phyloP scores from a whole-genome alignment of 2,329 filamentous ascomycete genomes.

The Colletotrichum camelliae region DNA sequence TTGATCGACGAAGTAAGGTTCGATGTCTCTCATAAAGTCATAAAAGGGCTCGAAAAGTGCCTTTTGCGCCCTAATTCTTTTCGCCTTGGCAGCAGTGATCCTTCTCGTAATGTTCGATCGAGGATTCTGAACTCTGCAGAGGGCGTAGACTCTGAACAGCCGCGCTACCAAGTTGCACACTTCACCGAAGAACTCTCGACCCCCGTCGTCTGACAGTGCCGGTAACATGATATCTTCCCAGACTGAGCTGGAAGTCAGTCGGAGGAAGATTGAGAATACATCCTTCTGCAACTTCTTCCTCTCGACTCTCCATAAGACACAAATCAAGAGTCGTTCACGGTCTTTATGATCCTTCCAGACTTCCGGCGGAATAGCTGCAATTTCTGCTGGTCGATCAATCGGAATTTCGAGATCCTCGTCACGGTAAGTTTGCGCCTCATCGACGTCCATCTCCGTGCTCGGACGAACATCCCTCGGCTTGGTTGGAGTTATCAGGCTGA shows the following conservation, averaged over 20 bases:
- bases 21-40: slow-evolving; percentile 26
- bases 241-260: slow-evolving; percentile 18
- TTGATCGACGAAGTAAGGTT: slow-evolving; percentile 6
- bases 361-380: slow-evolving; percentile 4
- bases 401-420: slow-evolving; percentile 9
- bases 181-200: not conserved
- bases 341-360: slow-evolving; percentile 28
- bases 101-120: not conserved
- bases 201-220: slow-evolving; percentile 4
- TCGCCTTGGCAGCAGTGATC: slow-evolving; percentile 19
- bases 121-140: not conserved
- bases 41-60: slow-evolving; percentile 33
- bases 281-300: slow-evolving; percentile 21
- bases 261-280: slow-evolving; percentile 29
- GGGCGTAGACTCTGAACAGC: slow-evolving; percentile 12
- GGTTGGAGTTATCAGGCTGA: slow-evolving; percentile 14
- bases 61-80: slow-evolving; percentile 27
- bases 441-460: not conserved
- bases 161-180: not conserved
- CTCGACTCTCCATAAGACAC: slow-evolving; percentile 29
- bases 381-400: slow-evolving; percentile 9
- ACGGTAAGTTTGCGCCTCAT: not conserved
- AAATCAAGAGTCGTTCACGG: slow-evolving; percentile 31
- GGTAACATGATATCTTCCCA: slow-evolving; percentile 32
- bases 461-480: not conserved